Conservation (phyloP, 2,329 filamentous ascomycete genomes). For the Ascochyta lentis region DNA sequence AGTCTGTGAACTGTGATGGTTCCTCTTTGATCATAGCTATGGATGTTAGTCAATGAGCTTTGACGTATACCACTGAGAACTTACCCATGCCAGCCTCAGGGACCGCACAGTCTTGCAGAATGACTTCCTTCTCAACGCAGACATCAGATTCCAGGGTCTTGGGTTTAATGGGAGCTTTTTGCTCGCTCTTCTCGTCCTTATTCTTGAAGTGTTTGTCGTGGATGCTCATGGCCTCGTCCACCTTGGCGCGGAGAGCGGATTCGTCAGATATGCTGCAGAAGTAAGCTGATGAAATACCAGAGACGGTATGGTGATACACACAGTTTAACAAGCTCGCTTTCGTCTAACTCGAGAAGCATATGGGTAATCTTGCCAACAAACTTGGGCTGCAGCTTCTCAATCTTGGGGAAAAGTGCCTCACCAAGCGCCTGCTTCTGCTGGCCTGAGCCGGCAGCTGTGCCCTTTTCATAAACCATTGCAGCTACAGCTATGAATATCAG, state of each 20-base stretch:
- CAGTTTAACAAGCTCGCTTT: constrained; percentile 90
- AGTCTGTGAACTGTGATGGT: not conserved
- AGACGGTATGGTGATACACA: constrained; percentile 63
- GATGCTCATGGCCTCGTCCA: constrained; percentile 94
- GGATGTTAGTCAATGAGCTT: not conserved
- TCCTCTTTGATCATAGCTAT: not conserved
- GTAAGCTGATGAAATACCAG: constrained; percentile 36
- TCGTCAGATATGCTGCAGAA: constrained; percentile 82
- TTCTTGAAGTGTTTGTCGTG: constrained; percentile 97
- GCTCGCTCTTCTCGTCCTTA: constrained; percentile 59
- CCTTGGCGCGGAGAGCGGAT: constrained; percentile 87
- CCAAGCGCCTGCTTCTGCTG: constrained; percentile 99
- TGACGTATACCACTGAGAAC: not conserved
- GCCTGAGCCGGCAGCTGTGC: constrained; percentile 42
- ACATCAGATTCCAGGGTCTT: not conserved
- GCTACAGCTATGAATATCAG: not conserved
- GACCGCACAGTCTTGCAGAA: not conserved
- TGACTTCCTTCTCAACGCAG: not conserved
- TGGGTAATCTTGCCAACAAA: constrained; percentile 99
- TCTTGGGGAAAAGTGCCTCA: constrained; percentile 98
- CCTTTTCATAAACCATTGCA: not conserved
- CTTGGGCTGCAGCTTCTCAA: constrained; percentile 90
- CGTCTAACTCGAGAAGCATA: constrained; percentile 99
- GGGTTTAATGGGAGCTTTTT: constrained; percentile 31
- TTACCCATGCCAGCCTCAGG: not conserved